These are phyloP conservation scores for Amanita subjunquillea DNA, from an alignment of 768 basidiomycete species.

Conservation along the genomic window DNA sequence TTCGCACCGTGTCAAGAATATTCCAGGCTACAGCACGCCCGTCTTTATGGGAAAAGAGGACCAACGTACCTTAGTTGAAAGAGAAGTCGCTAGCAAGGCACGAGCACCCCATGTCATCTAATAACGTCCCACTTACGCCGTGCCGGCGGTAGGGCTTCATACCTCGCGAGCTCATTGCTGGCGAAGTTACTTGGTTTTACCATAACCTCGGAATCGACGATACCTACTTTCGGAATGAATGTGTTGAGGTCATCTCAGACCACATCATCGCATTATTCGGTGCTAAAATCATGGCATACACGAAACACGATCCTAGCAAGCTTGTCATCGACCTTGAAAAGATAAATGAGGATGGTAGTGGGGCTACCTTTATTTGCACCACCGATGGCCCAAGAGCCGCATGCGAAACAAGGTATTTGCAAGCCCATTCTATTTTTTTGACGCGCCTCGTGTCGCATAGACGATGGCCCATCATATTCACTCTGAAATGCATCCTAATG, in stretches of 20 bases:
- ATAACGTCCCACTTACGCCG: slow-evolving; percentile 3
- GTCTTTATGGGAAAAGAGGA: slow-evolving; percentile 90
- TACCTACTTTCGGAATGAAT: slow-evolving; percentile 82
- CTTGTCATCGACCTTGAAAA: slow-evolving; percentile 95
- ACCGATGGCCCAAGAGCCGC: neutral
- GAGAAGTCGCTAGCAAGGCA: slow-evolving; percentile 69
- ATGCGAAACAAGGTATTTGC: too few relatives aligned
- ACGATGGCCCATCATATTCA: neutral
- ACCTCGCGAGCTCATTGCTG: slow-evolving; percentile 73
- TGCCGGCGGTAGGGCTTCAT: slow-evolving; percentile 66
- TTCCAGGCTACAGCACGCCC: slow-evolving; percentile 85
- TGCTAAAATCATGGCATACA: slow-evolving; percentile 88
- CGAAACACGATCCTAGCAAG: slow-evolving; percentile 82
- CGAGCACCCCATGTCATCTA: slow-evolving; percentile 9
- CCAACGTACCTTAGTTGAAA: slow-evolving; percentile 73
- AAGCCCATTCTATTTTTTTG: neutral
- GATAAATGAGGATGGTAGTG: slow-evolving; percentile 69
- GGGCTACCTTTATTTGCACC: slow-evolving; percentile 95
- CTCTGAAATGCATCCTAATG: slow-evolving; percentile 5
- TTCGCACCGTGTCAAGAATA: slow-evolving; percentile 57
- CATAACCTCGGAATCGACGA: slow-evolving; percentile 81
- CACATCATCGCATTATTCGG: slow-evolving; percentile 93
- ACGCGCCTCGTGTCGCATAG: neutral
- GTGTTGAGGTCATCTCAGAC: slow-evolving; percentile 63
- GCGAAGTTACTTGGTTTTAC: slow-evolving; percentile 98